Evolutionary conservation across 176 grass and related monocot genomes (phyloP), one percentile per base, ranked within the genome.

Genomic region (Hyparrhenia diplandra): DNA sequence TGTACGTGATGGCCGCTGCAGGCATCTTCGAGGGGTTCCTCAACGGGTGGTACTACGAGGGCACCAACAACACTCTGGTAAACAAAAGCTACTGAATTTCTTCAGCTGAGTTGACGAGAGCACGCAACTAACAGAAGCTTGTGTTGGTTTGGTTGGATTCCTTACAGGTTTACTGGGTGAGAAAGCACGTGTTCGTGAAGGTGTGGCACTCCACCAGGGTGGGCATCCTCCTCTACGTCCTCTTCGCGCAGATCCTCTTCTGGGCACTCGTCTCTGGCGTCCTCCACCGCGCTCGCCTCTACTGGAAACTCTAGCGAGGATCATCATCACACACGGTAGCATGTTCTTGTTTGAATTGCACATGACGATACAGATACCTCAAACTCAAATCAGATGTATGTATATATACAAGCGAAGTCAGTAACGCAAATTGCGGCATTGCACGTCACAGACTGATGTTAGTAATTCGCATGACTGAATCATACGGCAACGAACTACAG

Each of bases 1-100:
- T 98, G 36, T 98, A 94, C 84, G 92, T 98, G 58, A 98, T 98
- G 95, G 95, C 92, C 0, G 95, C 95, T 0, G 95, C 35, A 59
- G 95, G 95, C 74, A 89, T 98, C 71, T 98, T 98, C n/a, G 95
- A 98, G 74, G 90, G 95, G 9, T 98, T 98, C 84, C 85, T 98
- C 21, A 98, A 94, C 68, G 95, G 95, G 8, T 98, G 95, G 95
- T 98, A 92, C 69, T 94, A 98, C 61, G 87, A 89, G 65, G 71
- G 88, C 75, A 75, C 92, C 54, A 98, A 98, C 80, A 98, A 94
- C 73, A 98, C 95, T 5, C 81, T 98, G 90, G 95, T 98, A 90
- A 11, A 58, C 3, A 10, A 11, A 58, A 20, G 77, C 5, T 69
- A 23, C 7, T 32, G 25, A 0, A 2, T 7, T 74, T 64, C 5